Percentiles rank a stretch among this genome's conserved stretches.
Conservation (phyloP, 2,329 filamentous ascomycete species). For the Verticillium tricorpus region DNA sequence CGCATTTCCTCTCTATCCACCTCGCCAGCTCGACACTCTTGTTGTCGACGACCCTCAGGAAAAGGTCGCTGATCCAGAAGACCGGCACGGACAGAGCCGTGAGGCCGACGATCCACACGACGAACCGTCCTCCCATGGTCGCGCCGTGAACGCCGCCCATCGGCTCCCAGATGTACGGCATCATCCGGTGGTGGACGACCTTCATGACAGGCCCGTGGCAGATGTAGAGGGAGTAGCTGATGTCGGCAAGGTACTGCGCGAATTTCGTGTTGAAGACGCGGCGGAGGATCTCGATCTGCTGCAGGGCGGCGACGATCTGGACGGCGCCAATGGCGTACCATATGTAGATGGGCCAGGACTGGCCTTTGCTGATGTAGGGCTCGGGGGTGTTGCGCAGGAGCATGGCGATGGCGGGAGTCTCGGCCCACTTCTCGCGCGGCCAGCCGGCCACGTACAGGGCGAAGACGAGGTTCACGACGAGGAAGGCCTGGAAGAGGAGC, state of each 20-base stretch:
- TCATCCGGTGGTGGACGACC: constrained; percentile 22
- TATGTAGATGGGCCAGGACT: constrained; percentile 25
- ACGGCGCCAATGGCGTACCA: constrained; percentile 33
- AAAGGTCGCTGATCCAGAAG: constrained; percentile 54
- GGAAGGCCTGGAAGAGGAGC: constrained; percentile 16
- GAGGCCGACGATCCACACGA: constrained; percentile 33
- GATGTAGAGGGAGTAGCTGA: constrained; percentile 55
- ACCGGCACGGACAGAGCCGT: constrained; percentile 27
- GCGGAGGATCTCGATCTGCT: constrained; percentile 20
- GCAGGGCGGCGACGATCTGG: constrained; percentile 22
- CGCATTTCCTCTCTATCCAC: constrained; percentile 36
- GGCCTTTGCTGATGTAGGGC: constrained; percentile 26
- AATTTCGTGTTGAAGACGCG: constrained; percentile 38
- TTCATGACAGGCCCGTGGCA: constrained; percentile 49
- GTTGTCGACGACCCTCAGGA: constrained; percentile 54
- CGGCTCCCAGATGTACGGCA: constrained; percentile 15
- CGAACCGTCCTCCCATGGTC: constrained; percentile 24
- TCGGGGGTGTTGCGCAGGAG: constrained; percentile 26
- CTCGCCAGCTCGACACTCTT: constrained; percentile 37
- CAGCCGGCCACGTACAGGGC: constrained; percentile 33
- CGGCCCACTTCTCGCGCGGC: constrained; percentile 30
- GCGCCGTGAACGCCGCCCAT: constrained; percentile 25
- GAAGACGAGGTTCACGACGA: constrained; percentile 19
- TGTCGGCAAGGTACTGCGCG: constrained; percentile 51
- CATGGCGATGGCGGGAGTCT: constrained; percentile 26